Percentiles rank a stretch among this genome's conserved stretches.
Evolutionary conservation across 345 rosid genomes (phyloP).

Genomic region (Lepidium didymum): DNA sequence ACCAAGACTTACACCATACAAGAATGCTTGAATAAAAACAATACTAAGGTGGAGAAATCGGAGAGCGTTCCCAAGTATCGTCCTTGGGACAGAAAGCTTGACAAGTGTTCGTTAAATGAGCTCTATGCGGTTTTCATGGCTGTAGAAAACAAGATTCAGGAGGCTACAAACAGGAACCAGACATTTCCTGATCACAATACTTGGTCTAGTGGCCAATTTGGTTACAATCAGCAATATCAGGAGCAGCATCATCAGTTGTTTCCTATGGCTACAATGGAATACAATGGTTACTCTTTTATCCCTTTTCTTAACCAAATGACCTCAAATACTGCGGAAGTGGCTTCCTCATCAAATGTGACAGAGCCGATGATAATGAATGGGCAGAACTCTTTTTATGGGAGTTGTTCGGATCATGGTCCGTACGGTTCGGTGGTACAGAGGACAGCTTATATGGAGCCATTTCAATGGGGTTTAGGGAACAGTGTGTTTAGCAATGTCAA

Average conservation of each 20-base stretch:
- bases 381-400: conserved; percentile 3
- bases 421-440: conserved; percentile 1
- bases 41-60: neutral
- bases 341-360: neutral
- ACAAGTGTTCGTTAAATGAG: conserved; percentile 15
- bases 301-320: conserved; percentile 1
- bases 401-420: conserved; percentile 7
- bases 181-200: neutral
- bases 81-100: conserved; percentile 23
- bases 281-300: neutral
- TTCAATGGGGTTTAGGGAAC: conserved; percentile 24
- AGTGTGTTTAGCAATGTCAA: neutral
- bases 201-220: conserved; percentile 22
- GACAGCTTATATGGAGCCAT: conserved; percentile 15
- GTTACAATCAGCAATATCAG: conserved; percentile 15
- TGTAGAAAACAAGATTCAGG: conserved; percentile 22
- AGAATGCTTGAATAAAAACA: conserved; percentile 20
- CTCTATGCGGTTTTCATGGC: conserved; percentile 1
- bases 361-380: neutral
- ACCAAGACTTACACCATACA: conserved; percentile 10
- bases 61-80: conserved; percentile 2
- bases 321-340: neutral
- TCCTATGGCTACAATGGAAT: neutral
- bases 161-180: conserved; percentile 17
- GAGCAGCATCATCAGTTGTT: conserved; percentile 24